Percentiles rank a stretch among this genome's conserved stretches.
These are phyloP conservation scores for Saposhnikovia divaricata DNA, from an alignment of 129 eudicot genomes.

Conservation along the genomic window DNA sequence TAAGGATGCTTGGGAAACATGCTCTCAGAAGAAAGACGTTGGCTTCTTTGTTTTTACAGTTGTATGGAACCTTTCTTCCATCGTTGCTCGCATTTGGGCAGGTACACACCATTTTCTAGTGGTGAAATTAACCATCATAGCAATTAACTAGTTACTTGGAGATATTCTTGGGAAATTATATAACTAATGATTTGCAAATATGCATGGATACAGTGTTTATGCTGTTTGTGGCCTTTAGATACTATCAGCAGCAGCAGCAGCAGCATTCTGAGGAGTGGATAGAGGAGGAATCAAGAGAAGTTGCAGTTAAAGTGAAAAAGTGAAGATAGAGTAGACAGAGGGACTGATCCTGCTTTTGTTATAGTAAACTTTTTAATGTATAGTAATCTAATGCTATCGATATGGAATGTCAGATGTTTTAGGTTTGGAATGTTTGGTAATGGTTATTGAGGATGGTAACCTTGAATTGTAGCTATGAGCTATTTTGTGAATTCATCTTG, in stretches of 20 bases:
- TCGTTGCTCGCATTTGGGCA: slow-evolving; percentile 80
- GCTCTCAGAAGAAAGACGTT: slow-evolving; percentile 77
- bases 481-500: no score
- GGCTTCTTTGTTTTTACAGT: slow-evolving; percentile 58
- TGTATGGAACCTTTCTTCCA: slow-evolving; percentile 68
- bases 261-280: slow-evolving; percentile 37
- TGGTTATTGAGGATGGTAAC: no score
- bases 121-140: neutral
- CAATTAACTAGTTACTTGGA: neutral
- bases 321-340: slow-evolving; percentile 2
- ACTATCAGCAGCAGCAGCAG: slow-evolving; percentile 52
- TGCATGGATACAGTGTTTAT: slow-evolving; percentile 50
- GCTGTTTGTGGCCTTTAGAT: slow-evolving; percentile 75
- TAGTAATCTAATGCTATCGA: no score
- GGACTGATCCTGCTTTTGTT: slow-evolving; percentile 3
- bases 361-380: no score
- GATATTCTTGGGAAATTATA: neutral
- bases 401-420: no score
- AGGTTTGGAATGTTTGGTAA: no score
- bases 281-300: slow-evolving; percentile 25
- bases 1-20: slow-evolving; percentile 71
- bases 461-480: no score
- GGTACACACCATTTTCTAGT: slow-evolving; percentile 25
- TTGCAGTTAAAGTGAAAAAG: slow-evolving; percentile 1
- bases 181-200: neutral